Base-by-base conservation (phyloP, 306 rosid species). In the Vachellia collinsii region DNA sequence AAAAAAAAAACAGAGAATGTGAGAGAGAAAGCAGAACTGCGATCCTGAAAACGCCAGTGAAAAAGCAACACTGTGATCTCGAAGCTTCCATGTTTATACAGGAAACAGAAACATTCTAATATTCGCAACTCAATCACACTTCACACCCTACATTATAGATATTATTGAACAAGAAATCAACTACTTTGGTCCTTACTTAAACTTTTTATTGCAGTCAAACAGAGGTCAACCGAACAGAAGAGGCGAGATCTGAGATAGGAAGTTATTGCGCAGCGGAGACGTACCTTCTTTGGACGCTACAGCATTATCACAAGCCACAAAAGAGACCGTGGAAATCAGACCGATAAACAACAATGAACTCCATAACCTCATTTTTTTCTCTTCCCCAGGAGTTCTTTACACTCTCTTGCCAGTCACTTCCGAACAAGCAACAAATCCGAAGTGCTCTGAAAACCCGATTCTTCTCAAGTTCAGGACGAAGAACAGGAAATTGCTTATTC, bases 221-320 rank as follows among this genome's bases (percentile, higher is more conserved):
- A 23, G 34, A 77, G 77, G 68, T 62, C 69, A 72, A 83, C 80
- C 81, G 22, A 83, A 76, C 63, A 64, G 36, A 71, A 71, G 17
- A 83, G 50, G 78, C 77, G 68, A 89, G 97, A 94, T 96, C 98
- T 84, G 91, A 83, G 78, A 59, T 61, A 88, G 75, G 72, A 72
- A 83, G 75, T 22, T 76, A 83, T 38, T 11, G 8, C 70, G 25
- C 16, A 65, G 74, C 50, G 44, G 67, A 20, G 36, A 84, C 75
- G 39, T 82, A 96, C 99, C 99, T 92, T 93, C 98, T 77, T 87
- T 80, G 73, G 90, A 86, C 39, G 84, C 74, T 70, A 87, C 81
- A 43, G 72, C 58, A 73, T 76, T 84, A 80, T 77, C 85, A 81
- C 90, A 80, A 70, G 88, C 77, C 77, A 86, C 90, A 70, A 84